A percentile compares a stretch with the other conserved stretches of the same genome.
Evolutionary conservation across 306 rosid genomes (phyloP).

Genomic region (Cercis canadensis): DNA sequence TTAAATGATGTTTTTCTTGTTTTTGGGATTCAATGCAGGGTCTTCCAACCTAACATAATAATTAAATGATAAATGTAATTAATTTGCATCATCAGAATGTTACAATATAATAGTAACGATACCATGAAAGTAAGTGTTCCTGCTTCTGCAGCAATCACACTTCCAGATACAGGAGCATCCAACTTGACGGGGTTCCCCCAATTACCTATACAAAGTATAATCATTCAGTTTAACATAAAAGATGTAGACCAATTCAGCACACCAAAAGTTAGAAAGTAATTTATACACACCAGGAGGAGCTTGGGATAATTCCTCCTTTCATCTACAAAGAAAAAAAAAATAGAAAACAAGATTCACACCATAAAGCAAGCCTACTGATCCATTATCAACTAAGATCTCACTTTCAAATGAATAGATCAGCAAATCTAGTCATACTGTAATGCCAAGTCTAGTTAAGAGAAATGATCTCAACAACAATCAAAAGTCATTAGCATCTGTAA

Average conservation of each 20-base stretch:
- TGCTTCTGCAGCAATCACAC: conserved; percentile 93
- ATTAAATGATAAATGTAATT: background rate
- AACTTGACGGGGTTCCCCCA: conserved; percentile 65
- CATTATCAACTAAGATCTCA: background rate
- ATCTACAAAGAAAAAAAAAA: conserved; percentile 1
- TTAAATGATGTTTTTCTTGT: background rate
- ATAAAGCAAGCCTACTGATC: background rate
- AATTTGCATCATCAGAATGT: background rate
- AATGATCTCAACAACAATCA: background rate
- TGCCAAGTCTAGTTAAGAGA: background rate
- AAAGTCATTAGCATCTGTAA: background rate
- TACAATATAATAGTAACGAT: conserved; percentile 35
- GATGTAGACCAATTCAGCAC: conserved; percentile 4
- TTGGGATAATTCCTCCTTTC: background rate
- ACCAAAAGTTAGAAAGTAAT: conserved; percentile 23
- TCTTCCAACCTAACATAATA: conserved; percentile 11
- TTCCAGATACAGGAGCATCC: conserved; percentile 99
- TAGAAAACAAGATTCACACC: background rate
- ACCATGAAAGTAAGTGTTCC: conserved; percentile 96
- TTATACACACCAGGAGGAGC: background rate
- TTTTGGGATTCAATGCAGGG: conserved; percentile 4
- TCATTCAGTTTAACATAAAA: conserved; percentile 31
- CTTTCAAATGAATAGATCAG: conserved; percentile 12
- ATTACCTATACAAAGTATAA: conserved; percentile 47
- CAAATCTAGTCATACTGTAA: background rate